Evolutionary conservation across 352 stramenopile species (phyloP), one percentile per base, ranked within the genome.

Genomic region (Hyaloperonospora arabidopsidis): DNA sequence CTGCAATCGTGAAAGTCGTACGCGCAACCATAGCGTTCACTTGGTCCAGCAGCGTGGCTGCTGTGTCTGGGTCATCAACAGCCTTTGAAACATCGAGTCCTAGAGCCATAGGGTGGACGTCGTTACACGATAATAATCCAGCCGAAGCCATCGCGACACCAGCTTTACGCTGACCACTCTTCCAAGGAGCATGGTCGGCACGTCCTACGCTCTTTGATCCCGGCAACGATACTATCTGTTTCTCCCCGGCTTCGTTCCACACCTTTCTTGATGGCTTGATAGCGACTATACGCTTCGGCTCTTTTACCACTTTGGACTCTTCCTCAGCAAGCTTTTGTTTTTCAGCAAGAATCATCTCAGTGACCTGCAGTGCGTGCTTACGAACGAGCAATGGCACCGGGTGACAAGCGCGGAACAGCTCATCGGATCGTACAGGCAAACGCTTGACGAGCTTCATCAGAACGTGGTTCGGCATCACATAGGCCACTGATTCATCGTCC

Each of bases 381-480:
- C 82, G 78, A 8, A 94, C 68, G 22, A 91, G 76, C 51, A 78
- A 49, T 0, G 84, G 84, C 32, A 94, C 79, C 23, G 82, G 81
- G 54, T 94, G 68, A 32, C 81, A 91, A 1, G 68, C 64, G 8
- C 80, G 82, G 62, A 90, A 88, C 23, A 94, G 68, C 36, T 86
- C 66, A 19, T 89, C 82, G 10, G 80, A 83, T 25, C 73, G 80
- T 13, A 75, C 63, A 10, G 84, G 84, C 15, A 89, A 46, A 17
- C 77, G 61, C 65, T 86, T 89, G 1, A 75, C 75, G 44, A 94
- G 72, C 63, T 92, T 90, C 65, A 94, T 86, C 4, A 94, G 70
- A 19, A 85, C 79, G 57, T 91, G 81, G 49, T 94, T 92, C 1
- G 84, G 79, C 59, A 91, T 72, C 44, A 92, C 79, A 61, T 87